Base-by-base conservation (phyloP, 805 yeast species). In the Lachancea meyersii region DNA sequence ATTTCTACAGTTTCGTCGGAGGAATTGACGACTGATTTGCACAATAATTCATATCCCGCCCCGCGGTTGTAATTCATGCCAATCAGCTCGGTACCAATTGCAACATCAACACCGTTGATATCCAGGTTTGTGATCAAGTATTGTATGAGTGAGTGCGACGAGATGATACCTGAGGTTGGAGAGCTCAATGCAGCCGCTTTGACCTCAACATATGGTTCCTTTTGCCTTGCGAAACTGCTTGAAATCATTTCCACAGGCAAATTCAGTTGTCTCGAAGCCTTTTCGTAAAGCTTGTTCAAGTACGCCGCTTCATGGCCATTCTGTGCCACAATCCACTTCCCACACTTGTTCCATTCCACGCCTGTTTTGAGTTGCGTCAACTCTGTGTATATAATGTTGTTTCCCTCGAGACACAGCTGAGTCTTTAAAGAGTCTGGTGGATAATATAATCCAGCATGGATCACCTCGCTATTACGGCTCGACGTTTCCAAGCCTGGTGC, bases 261-360 rank as follows among this genome's bases (percentile, higher is more conserved):
- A 1, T 75, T 79, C 9, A 83, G 58, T 2, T 57, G 59, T 3
- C 63, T 57, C 36, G 60, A 48, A 4, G 86, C 74, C 39, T 73
- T 75, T 8, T 61, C 61, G 50, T 74, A 71, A 47, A 88, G 54
- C 19, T 64, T 60, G 31, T 77, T 73, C 32, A 88, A 66, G 53
- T 76, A 78, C 21, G 78, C 78, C 31, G 67, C 70, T 54, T 88
- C 89, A 1, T 48, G 48, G 18, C 78, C 86, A 38, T 70, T 70
- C 57, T 87, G 95, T 0, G 96, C 96, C 13, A 88, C 88, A 3
- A 88, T 64, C 88, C 95, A 84, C 58, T 88, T 81, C 16, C 93
- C 96, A 64, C 94, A 83, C 35, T 71, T 66, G 26, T 63, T 52
- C 54, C 79, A 61, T n/a, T 76, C 78, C 3, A 85, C 80, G 10